Evolutionary conservation across 2,329 filamentous ascomycete genomes (phyloP).

Genomic region (Stachybotrys echinatus): DNA sequence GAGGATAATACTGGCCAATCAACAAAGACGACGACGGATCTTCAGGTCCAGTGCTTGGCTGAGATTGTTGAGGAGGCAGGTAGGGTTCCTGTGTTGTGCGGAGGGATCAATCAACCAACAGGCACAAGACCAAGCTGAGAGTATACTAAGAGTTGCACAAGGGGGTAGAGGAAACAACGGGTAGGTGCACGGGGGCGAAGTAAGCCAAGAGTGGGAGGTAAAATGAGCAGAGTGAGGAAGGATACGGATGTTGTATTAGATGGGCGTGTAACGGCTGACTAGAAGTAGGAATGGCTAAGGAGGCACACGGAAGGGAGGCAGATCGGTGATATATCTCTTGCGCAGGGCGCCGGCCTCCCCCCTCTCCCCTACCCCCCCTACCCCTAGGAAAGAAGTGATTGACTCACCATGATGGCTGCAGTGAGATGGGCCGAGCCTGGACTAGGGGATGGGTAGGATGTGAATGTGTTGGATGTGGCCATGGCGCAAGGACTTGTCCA

Average conservation of each 20-base stretch:
- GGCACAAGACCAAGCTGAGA: neutral
- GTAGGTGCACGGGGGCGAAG: neutral
- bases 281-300: neutral
- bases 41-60: neutral
- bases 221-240: neutral
- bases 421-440: conserved; percentile 20
- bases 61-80: neutral
- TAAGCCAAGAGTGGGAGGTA: neutral
- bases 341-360: conserved; percentile 37
- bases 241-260: neutral
- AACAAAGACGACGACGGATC: neutral
- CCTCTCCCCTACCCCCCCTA: too few relatives aligned
- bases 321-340: conserved; percentile 35
- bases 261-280: neutral
- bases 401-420: conserved; percentile 45
- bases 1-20: neutral
- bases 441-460: neutral
- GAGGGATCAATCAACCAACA: neutral
- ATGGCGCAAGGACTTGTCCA: conserved; percentile 8
- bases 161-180: neutral
- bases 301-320: conserved; percentile 13
- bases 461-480: neutral
- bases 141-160: neutral
- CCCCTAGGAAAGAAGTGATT: conserved; percentile 25
- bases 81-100: neutral